These are phyloP conservation scores for Penicillium nordicum DNA, from an alignment of 2,329 filamentous ascomycete genomes.

Conservation along the genomic window DNA sequence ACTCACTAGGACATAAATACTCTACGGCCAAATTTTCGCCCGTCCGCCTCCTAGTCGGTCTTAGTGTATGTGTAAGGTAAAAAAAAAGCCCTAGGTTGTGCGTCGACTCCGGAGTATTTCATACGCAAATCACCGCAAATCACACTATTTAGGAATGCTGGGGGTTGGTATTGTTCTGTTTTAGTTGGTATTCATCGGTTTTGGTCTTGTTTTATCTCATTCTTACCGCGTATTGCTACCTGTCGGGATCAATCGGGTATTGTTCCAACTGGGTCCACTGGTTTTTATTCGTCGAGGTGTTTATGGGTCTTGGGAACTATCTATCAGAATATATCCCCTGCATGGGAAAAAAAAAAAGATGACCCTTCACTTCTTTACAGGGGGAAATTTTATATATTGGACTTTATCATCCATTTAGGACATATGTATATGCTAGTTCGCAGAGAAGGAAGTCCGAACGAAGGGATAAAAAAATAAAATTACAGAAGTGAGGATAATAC, in stretches of 20 bases:
- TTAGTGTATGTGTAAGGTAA: conserved; percentile 27
- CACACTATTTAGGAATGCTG: conserved; percentile 20
- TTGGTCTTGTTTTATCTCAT: conserved; percentile 15
- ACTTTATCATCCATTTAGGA: background rate
- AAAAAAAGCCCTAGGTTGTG: conserved; percentile 31
- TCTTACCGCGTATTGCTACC: conserved; percentile 12
- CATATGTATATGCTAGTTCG: background rate
- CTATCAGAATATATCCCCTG: conserved; percentile 7
- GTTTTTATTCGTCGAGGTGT: background rate
- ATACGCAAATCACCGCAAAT: conserved; percentile 16
- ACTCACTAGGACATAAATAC: conserved; percentile 36
- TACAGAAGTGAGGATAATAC: background rate
- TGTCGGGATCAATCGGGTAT: conserved; percentile 18
- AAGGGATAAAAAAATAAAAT: conserved; percentile 1
- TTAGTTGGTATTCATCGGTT: background rate
- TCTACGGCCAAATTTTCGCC: conserved; percentile 39
- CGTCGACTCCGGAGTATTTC: conserved; percentile 20
- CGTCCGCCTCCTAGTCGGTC: conserved; percentile 32
- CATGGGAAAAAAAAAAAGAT: background rate
- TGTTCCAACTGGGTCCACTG: conserved; percentile 10
- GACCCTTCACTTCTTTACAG: background rate
- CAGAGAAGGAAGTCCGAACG: background rate
- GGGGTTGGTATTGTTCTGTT: conserved; percentile 8
- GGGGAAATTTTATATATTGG: background rate
- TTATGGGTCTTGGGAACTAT: background rate